Conservation (phyloP, 805 yeast genomes). For the Starmerella sp. region DNA sequence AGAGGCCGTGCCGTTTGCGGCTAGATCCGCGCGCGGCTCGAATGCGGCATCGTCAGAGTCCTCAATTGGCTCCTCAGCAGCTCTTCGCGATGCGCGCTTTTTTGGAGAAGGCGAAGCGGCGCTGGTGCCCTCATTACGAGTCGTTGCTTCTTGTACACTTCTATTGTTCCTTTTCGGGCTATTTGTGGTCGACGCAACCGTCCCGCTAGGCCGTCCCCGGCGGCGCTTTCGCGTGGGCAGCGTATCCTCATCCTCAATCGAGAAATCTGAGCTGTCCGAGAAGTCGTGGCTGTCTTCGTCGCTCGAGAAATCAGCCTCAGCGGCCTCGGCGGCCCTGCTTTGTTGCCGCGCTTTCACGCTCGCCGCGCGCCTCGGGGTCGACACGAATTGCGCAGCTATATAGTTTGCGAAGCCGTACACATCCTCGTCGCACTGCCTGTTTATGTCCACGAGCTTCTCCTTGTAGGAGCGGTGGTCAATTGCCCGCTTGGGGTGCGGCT, state of each 20-base stretch:
- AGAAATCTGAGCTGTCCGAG: background rate
- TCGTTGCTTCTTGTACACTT: background rate
- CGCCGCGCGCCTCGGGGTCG: background rate
- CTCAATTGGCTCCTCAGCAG: background rate
- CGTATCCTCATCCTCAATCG: background rate
- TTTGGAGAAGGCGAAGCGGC: background rate
- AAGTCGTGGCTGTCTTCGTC: background rate
- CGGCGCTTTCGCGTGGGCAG: background rate
- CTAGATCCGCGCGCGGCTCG: too few relatives aligned
- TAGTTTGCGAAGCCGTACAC: background rate
- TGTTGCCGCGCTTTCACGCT: background rate
- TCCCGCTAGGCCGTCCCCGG: background rate
- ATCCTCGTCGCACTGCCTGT: background rate
- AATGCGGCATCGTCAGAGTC: too few relatives aligned
- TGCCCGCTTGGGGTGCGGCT: background rate
- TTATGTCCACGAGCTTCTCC: background rate
- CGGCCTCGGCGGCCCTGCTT: background rate
- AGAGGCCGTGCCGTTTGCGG: background rate
- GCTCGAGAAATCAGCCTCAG: too few relatives aligned
- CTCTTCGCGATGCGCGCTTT: too few relatives aligned
- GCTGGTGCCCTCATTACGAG: background rate
- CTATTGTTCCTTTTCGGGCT: background rate
- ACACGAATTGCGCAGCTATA: background rate
- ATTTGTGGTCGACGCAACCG: background rate
- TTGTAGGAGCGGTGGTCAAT: constrained; percentile 7